Base-by-base conservation (phyloP, 768 basidiomycete species). In the Agrocybe praecox region DNA sequence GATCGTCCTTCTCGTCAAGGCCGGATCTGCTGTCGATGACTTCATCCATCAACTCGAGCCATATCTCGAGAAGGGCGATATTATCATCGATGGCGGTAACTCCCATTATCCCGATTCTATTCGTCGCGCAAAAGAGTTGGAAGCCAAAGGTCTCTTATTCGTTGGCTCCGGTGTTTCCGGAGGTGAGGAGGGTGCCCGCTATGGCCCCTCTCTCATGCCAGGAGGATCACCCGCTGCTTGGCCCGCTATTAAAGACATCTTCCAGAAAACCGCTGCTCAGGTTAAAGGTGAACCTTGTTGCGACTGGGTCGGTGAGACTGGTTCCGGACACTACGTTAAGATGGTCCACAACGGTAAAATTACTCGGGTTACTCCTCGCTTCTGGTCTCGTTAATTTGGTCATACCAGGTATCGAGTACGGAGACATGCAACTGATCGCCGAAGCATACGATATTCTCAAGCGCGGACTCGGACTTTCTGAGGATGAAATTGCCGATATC, bases 61-160 rank as follows among this genome's bases (percentile, higher is more conserved):
- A 53, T 77, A 89, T 73, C 90, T 99, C 64, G 96, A 98, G 72
- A 74, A 86, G 69, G 97, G 97, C 65, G 97, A 99, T 76, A 98
- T 99, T 80, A 85, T 99, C 81, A 98, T 99, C 65, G 97, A 99
- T 74, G 97, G 97, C 67, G 97, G 97, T 68, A 99, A 99, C 80
- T 98, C 96, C 45, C 95, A 98, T 76, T 99, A 92, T 80, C 97
- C 97, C 59, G 97, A 99, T 74, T 92, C 94, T 33, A 96, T 96
- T 76, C 95, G 97, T 67, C 93, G 97, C 68, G 82, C 88, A 67
- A 77, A 92, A 71, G 94, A 96, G 70, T 88, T 98, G 67, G 96
- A 98, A 76, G 69, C 85, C 57, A 96, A 98, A 80, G 96, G 96
- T 52, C 80, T 98, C 67, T 85, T 98, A 65, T 99, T 97, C 67